Evolutionary conservation across 2,329 filamentous ascomycete species (phyloP).

Genomic region (Elsinoe perseae): DNA sequence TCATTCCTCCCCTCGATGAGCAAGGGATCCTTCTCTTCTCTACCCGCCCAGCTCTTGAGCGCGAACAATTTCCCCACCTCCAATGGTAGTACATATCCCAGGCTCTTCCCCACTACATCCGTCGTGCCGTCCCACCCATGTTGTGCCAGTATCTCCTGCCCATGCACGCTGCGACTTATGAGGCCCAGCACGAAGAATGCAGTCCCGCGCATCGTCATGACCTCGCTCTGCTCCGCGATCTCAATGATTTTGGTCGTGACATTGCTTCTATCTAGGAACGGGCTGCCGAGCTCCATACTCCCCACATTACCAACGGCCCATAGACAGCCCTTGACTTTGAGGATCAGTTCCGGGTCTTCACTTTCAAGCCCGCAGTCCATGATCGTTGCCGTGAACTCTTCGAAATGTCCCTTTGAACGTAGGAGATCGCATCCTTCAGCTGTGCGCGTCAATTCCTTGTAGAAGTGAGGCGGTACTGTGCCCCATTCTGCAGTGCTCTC

Average conservation of each 20-base stretch:
- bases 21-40: background rate
- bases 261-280: conserved; percentile 83
- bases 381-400: conserved; percentile 84
- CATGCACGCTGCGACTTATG: conserved; percentile 85
- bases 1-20: background rate
- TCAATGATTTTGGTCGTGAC: conserved; percentile 79
- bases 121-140: conserved; percentile 90
- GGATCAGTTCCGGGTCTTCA: conserved; percentile 74
- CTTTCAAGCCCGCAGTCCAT: conserved; percentile 77
- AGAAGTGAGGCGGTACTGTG: conserved; percentile 90
- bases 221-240: conserved; percentile 79
- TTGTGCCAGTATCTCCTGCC: conserved; percentile 82
- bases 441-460: conserved; percentile 86
- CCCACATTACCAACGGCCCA: conserved; percentile 98
- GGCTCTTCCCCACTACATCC: conserved; percentile 69
- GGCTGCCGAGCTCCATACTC: conserved; percentile 93
- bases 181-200: conserved; percentile 93
- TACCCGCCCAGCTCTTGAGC: conserved; percentile 33
- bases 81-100: conserved; percentile 80
- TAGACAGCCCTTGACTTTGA: conserved; percentile 91
- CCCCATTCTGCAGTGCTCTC: conserved; percentile 44
- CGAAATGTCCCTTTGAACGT: conserved; percentile 89
- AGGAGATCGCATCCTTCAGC: conserved; percentile 85
- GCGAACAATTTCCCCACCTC: conserved; percentile 73
- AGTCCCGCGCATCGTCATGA: conserved; percentile 89